Evolutionary conservation across 768 basidiomycete species (phyloP).

Genomic region (Mycena indigotica): DNA sequence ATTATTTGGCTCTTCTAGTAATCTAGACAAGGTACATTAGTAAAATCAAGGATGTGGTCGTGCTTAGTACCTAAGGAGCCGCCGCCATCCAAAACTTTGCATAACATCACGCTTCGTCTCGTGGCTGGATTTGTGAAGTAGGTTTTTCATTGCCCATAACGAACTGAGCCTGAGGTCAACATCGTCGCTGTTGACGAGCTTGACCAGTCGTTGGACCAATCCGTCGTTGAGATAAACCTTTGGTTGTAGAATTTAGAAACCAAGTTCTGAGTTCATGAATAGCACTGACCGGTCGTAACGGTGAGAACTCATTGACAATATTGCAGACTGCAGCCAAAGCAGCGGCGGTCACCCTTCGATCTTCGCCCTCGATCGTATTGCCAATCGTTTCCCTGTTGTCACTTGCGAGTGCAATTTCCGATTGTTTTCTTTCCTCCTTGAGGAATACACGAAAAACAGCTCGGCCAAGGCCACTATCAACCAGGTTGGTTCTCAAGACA

Average conservation of each 20-base stretch:
- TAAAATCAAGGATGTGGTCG: not conserved
- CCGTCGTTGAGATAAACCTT: constrained; percentile 72
- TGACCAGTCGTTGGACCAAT: constrained; percentile 63
- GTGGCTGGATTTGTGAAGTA: constrained; percentile 64
- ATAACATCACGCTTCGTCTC: constrained; percentile 69
- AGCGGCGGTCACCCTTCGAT: constrained; percentile 68
- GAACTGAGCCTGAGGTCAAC: constrained; percentile 64
- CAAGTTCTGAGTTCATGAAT: constrained; percentile 6
- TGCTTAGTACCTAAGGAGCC: constrained; percentile 39
- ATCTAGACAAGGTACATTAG: constrained; percentile 41
- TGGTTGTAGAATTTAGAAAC: not conserved
- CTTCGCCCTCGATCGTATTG: constrained; percentile 49
- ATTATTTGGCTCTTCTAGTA: constrained; percentile 54
- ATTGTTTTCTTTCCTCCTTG: constrained; percentile 17
- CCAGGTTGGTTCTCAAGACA: constrained; percentile 80
- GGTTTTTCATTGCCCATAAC: constrained; percentile 87
- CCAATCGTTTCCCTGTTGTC: constrained; percentile 30
- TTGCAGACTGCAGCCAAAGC: constrained; percentile 82
- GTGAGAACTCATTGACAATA: constrained; percentile 84
- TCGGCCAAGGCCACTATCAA: constrained; percentile 79
- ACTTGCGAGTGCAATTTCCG: not conserved
- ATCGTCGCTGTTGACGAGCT: constrained; percentile 56
- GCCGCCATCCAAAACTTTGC: constrained; percentile 66
- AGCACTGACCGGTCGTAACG: constrained; percentile 63
- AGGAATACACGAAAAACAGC: constrained; percentile 61